Percentiles rank a stretch among this genome's conserved stretches.
Evolutionary conservation across 352 stramenopile genomes (phyloP).

Genomic region (Globisporangium nagaii): DNA sequence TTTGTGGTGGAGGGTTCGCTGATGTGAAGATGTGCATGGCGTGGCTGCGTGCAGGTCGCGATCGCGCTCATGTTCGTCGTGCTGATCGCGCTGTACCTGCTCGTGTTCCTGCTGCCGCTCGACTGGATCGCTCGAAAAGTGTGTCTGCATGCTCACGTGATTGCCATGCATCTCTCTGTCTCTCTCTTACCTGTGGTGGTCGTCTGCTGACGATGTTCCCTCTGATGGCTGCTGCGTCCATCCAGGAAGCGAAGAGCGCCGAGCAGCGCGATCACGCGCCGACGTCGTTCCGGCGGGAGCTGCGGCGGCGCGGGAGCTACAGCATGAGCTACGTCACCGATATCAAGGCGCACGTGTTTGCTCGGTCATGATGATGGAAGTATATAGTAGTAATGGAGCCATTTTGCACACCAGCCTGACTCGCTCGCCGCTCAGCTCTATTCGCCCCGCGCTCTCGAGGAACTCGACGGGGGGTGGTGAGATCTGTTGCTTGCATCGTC

Average conservation of each 20-base stretch:
- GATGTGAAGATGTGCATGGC: too few relatives aligned
- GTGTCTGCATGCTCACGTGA: not conserved
- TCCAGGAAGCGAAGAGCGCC: constrained; percentile 22
- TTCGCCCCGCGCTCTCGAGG: not conserved
- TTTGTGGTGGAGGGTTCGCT: too few relatives aligned
- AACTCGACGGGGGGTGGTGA: not conserved
- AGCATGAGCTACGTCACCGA: constrained; percentile 87
- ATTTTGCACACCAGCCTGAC: not conserved
- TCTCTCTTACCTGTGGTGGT: not conserved
- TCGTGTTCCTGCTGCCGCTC: constrained; percentile 55
- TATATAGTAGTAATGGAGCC: not conserved
- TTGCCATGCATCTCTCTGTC: not conserved
- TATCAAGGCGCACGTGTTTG: constrained; percentile 83
- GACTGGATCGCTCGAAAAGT: constrained; percentile 40
- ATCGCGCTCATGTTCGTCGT: constrained; percentile 34
- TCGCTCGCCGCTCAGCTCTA: not conserved
- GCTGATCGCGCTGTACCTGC: constrained; percentile 55
- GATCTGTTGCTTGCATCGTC: not conserved
- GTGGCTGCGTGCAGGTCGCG: constrained; percentile 19
- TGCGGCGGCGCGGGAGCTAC: constrained; percentile 79
- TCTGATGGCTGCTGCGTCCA: constrained; percentile 1
- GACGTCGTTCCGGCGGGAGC: constrained; percentile 77
- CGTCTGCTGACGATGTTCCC: not conserved
- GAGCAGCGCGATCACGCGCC: constrained; percentile 11
- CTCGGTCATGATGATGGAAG: constrained; percentile 29